These are phyloP conservation scores for Magnusiomyces paraingens DNA, from an alignment of 1,139 yeast genomes.

Conservation along the genomic window DNA sequence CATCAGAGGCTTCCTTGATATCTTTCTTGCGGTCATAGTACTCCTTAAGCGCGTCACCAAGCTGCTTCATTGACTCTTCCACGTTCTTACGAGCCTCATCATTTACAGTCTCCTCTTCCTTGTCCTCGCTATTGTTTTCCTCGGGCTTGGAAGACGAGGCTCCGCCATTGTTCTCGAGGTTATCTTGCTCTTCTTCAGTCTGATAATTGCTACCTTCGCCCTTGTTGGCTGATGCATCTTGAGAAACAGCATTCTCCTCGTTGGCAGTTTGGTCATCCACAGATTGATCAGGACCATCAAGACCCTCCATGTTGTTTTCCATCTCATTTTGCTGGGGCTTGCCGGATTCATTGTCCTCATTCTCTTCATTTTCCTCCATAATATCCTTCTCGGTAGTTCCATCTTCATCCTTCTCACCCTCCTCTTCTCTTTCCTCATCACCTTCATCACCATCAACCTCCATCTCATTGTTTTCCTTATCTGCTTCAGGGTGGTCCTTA, in stretches of 20 bases:
- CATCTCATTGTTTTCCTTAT: conserved; percentile 68
- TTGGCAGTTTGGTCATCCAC: conserved; percentile 40
- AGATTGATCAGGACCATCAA: conserved; percentile 43
- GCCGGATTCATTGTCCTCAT: conserved; percentile 17
- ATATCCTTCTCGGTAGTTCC: conserved; percentile 20
- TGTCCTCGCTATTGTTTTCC: conserved; percentile 19
- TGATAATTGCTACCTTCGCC: conserved; percentile 76
- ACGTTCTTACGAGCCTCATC: conserved; percentile 68
- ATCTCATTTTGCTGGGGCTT: conserved; percentile 18
- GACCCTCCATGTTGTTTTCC: conserved; percentile 32
- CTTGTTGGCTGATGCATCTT: conserved; percentile 63
- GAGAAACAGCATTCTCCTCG: conserved; percentile 44
- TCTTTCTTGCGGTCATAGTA: conserved; percentile 89
- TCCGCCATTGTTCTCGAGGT: conserved; percentile 25
- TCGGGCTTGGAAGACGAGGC: conserved; percentile 21
- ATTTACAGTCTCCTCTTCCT: conserved; percentile 30
- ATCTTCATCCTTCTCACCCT: conserved; percentile 27
- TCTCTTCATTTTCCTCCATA: conserved; percentile 28
- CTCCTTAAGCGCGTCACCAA: conserved; percentile 87
- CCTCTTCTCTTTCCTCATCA: conserved; percentile 23
- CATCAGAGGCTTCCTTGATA: conserved; percentile 46
- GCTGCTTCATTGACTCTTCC: conserved; percentile 73
- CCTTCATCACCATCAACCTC: conserved; percentile 63
- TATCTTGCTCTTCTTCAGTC: conserved; percentile 52
- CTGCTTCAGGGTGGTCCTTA: conserved; percentile 66